Percentiles rank a stretch among this genome's conserved stretches.
phyloP scores from a whole-genome alignment of 768 basidiomycete species.

The Suillus cothurnatus region DNA sequence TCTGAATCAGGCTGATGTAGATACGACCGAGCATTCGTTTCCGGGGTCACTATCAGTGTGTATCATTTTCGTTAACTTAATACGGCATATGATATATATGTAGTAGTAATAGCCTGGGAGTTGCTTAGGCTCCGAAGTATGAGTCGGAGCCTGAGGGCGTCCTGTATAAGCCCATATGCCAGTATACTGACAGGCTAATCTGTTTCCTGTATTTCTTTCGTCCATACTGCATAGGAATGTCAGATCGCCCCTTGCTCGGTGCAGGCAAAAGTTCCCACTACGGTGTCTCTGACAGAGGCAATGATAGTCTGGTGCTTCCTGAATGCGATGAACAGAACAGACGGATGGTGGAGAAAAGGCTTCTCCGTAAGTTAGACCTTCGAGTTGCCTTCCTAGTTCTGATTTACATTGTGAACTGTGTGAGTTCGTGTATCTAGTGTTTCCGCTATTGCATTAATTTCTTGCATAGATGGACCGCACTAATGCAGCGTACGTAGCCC shows the following conservation, averaged over 20 bases:
- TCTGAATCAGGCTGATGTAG: too few relatives aligned
- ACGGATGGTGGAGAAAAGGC: constrained; percentile 45
- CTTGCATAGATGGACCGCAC: constrained; percentile 61
- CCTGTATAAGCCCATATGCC: neutral
- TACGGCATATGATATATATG: neutral
- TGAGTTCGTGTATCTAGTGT: constrained; percentile 23
- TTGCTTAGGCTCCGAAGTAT: neutral
- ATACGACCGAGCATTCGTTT: neutral
- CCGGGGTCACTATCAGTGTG: neutral
- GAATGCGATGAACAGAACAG: constrained; percentile 13
- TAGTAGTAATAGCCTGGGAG: neutral
- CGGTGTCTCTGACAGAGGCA: neutral
- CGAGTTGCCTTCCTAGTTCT: constrained; percentile 46
- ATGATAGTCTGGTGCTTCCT: neutral
- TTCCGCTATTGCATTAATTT: neutral
- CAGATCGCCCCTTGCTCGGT: neutral
- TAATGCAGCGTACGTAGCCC: constrained; percentile 54
- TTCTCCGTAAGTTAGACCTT: constrained; percentile 45
- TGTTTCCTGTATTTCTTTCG: neutral
- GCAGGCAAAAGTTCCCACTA: neutral
- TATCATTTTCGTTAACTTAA: neutral
- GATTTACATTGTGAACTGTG: constrained; percentile 50
- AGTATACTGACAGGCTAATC: neutral
- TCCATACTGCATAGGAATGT: neutral
- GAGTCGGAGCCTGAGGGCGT: neutral